Evolutionary conservation across 345 rosid species (phyloP), one percentile per base, ranked within the genome.

Genomic region (Eucalyptus pumila): DNA sequence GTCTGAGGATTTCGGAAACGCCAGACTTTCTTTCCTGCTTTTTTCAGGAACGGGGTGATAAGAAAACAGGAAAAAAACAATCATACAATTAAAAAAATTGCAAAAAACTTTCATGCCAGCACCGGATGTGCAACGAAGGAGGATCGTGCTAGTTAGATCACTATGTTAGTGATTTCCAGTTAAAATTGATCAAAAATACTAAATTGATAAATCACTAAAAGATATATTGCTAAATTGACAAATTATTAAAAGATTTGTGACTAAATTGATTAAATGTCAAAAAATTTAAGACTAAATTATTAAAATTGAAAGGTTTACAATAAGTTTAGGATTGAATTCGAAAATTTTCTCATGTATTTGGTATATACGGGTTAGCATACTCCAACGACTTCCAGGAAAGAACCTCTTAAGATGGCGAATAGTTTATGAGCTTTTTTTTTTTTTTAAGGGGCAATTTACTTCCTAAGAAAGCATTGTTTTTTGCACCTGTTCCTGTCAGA

Each of bases 121-220:
- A 51, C 0, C 2, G 0, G 10, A 52, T 19, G 58, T 52, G 23
- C 9, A 0, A 52, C 1, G 0, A 0, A 0, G 4, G 56, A 52
- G 24, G 24, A 52, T 0, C 1, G 0, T 0, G 0, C 5, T 19
- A 19, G 24, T 52, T 19, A 19, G 24, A 7, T 0, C 10, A 52
- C 1, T 3, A 0, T 52, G 1, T 52, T 19, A 3, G 24, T 52
- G 56, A 52, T 52, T 1, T 19, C 0, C 0, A 52, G 0, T 19
- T 52, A 52, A 52, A 52, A 52, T 52, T 52, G 1, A 52, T 19
- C 3, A 1, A 19, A 52, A 52, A 52, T 0, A 52, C 0, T 7
- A 52, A 19, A 52, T 19, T 19, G 0, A 19, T 0, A 52, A 52
- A 52, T 52, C 0, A 0, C 19, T 52, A 8, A 19, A 52, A 52